Evolutionary conservation across 805 yeast genomes (phyloP), one percentile per base, ranked within the genome.

Genomic region (Torulaspora indica): DNA sequence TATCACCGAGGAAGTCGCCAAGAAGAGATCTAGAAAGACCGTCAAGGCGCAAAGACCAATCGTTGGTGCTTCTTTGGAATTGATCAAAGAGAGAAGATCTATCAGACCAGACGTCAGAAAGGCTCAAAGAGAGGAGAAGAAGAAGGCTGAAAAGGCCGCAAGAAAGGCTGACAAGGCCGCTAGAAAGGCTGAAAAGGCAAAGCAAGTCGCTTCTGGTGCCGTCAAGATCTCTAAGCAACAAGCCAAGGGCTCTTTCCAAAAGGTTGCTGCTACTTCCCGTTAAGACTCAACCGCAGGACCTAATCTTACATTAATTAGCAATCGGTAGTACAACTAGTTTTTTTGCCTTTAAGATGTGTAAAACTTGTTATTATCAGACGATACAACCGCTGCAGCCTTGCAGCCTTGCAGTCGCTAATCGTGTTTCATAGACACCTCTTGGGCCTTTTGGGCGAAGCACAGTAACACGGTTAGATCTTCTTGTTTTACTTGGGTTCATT

Each of bases 1-100:
- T 80, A 81, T 91, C 72, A 82, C 96, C 69, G 99, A 93, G 82
- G 98, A 93, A 80, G 87, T 85, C 64, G 66, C 95, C 74, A 93
- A 88, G 85, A 95, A 87, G 85, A 87, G 96, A 78, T 61, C 93
- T 64, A 91, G 96, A 82, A 90, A 88, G 83, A 73, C 96, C 69
- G 95, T 90, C 76, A 93, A 93, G 85, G 81, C 85, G 76, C 97
- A 90, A 80, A 93, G 98, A 83, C 96, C 95, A 58, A 84, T 93
- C 72, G 98, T 91, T 62, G 98, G 99, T 82, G 98, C 98, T 72
- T 87, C 98, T 68, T 79, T 93, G 67, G 98, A 93, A 62, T 83
- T 89, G 72, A 93, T 93, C 79, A 91, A 87, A 78, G 96, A 91
- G 81, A 88, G 95, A 84, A 89, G 97, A 79, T 69, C 85, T 66